Evolutionary conservation across 495 filamentous ascomycete species (phyloP).

Genomic region (Penicillium paradoxum): DNA sequence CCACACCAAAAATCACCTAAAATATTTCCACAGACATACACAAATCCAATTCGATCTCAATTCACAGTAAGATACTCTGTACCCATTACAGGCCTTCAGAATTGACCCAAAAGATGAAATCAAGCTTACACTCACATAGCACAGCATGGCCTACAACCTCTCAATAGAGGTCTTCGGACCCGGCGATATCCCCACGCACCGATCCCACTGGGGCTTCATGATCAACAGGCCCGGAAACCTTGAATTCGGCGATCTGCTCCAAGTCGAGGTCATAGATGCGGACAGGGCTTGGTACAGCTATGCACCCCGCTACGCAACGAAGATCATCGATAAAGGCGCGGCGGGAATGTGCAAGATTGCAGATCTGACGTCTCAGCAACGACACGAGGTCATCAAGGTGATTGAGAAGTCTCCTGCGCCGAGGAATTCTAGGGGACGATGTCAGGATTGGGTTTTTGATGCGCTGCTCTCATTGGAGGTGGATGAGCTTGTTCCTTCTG

Average conservation of each 20-base stretch:
- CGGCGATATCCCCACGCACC: constrained; percentile 17
- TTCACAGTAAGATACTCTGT: background rate
- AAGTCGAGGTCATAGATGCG: constrained; percentile 19
- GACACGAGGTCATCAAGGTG: constrained; percentile 14
- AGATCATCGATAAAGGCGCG: constrained; percentile 7
- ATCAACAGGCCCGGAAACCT: constrained; percentile 16
- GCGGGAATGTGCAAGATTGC: constrained; percentile 14
- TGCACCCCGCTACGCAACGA: constrained; percentile 7
- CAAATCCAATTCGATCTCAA: background rate
- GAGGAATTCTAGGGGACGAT: constrained; percentile 13
- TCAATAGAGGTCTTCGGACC: constrained; percentile 21
- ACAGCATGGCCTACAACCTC: constrained; percentile 13
- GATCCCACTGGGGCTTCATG: constrained; percentile 25
- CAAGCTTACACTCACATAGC: background rate
- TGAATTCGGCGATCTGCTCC: constrained; percentile 20
- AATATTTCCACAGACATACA: background rate
- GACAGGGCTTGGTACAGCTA: constrained; percentile 13
- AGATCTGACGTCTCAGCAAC: constrained; percentile 7
- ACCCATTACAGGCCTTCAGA: background rate
- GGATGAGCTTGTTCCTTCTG: constrained; percentile 19
- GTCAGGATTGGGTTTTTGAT: constrained; percentile 27
- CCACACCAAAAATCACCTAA: background rate
- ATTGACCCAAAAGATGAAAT: background rate
- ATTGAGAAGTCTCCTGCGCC: constrained; percentile 16
- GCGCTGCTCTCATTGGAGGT: constrained; percentile 21